phyloP scores from a whole-genome alignment of 2,329 filamentous ascomycete species.

The Colletotrichum tamarilloi region DNA sequence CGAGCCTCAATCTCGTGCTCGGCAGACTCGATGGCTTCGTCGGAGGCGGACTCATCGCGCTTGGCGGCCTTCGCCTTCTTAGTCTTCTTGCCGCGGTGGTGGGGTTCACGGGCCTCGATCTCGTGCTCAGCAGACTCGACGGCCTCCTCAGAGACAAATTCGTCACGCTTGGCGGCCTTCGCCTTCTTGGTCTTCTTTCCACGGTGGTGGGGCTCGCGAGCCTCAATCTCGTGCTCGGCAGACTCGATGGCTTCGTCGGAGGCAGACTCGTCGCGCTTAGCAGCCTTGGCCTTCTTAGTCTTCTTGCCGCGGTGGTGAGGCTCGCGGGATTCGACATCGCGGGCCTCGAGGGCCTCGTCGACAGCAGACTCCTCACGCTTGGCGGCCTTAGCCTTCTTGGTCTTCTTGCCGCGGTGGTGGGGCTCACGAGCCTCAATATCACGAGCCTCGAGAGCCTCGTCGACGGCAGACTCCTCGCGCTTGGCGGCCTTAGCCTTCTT shows the following conservation, averaged over 20 bases:
- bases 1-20: conserved; percentile 14
- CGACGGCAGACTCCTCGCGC: conserved; percentile 14
- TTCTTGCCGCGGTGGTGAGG: conserved; percentile 34
- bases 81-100: conserved; percentile 33
- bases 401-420: conserved; percentile 18
- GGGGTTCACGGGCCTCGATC: conserved; percentile 37
- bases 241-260: neutral
- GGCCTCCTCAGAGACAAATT: neutral
- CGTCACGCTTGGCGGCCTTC: conserved; percentile 16
- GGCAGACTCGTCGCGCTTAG: conserved; percentile 17
- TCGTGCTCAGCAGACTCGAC: neutral
- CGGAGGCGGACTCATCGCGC: neutral
- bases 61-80: conserved; percentile 21
- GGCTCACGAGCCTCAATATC: neutral
- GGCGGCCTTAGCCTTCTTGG: neutral
- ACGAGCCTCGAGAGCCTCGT: conserved; percentile 34
- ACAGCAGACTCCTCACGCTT: conserved; percentile 14
- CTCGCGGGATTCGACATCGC: conserved; percentile 34
- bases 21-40: neutral
- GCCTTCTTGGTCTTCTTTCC: conserved; percentile 30
- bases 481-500: neutral
- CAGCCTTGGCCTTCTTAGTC: conserved; percentile 18
- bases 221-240: neutral
- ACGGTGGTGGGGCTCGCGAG: conserved; percentile 36
- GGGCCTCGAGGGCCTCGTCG: conserved; percentile 32